A percentile compares a stretch with the other conserved stretches of the same genome.
These are phyloP conservation scores for Solanum sparsipilum DNA, from an alignment of 257 asterid genomes.

Conservation along the genomic window DNA sequence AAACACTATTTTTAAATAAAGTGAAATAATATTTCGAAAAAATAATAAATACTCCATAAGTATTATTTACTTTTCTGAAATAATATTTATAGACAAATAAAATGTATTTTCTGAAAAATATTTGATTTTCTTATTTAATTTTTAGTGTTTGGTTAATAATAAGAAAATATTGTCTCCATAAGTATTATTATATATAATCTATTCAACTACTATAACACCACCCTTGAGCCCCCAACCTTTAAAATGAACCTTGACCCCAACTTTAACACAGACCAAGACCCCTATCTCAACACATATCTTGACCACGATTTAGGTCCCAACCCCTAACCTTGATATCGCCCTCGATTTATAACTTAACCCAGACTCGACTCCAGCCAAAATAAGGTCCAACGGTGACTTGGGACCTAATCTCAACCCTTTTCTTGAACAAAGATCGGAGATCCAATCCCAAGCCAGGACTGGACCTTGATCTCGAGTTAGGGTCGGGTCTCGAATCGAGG, in stretches of 20 bases:
- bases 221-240: no score
- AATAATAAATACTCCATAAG: neutral
- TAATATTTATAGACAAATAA: neutral
- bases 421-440: rapidly evolving
- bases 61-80: no score
- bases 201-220: neutral
- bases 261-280: neutral
- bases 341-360: no score
- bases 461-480: neutral
- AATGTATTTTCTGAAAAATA: neutral
- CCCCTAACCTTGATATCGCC: neutral
- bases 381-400: neutral
- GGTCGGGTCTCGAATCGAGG: neutral
- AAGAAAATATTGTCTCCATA: neutral
- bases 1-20: neutral
- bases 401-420: neutral
- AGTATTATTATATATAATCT: neutral
- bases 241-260: neutral
- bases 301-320: neutral
- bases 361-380: neutral
- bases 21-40: neutral
- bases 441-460: rapidly evolving
- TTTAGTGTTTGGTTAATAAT: neutral
- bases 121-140: neutral
- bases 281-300: neutral